Evolutionary conservation across 495 filamentous ascomycete species (phyloP).

Genomic region (Penicillium chermesinum): DNA sequence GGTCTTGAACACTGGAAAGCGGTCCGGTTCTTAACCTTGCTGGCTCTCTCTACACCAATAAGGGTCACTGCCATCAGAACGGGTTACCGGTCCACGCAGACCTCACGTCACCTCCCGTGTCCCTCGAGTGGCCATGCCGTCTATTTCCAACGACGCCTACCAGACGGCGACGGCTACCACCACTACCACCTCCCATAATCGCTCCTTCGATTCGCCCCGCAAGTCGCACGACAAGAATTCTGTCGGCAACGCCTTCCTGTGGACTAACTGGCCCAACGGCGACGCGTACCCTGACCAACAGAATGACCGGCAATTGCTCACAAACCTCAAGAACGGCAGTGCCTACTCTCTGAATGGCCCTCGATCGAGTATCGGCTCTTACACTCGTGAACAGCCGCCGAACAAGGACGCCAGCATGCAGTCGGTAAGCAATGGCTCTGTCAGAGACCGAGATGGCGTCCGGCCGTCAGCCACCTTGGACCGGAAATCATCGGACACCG

Average conservation of each 20-base stretch:
- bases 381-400: slow-evolving; percentile 43
- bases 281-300: slow-evolving; percentile 35
- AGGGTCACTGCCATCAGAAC: slow-evolving; percentile 21
- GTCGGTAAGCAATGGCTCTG: slow-evolving; percentile 44
- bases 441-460: slow-evolving; percentile 38
- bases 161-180: slow-evolving; percentile 23
- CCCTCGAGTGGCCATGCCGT: slow-evolving; percentile 30
- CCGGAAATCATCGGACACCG: slow-evolving; percentile 31
- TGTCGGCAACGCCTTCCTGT: slow-evolving; percentile 45
- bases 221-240: slow-evolving; percentile 43
- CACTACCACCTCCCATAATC: slow-evolving; percentile 32
- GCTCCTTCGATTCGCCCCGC: slow-evolving; percentile 35
- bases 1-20: slow-evolving; percentile 12
- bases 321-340: slow-evolving; percentile 39
- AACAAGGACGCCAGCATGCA: slow-evolving; percentile 51
- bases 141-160: slow-evolving; percentile 38
- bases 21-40: slow-evolving; percentile 19
- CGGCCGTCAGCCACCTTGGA: slow-evolving; percentile 36
- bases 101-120: slow-evolving; percentile 30
- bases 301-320: slow-evolving; percentile 33
- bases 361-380: slow-evolving; percentile 45
- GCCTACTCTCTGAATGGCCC: slow-evolving; percentile 44
- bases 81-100: slow-evolving; percentile 28
- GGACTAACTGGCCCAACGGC: slow-evolving; percentile 43
- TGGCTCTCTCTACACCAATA: slow-evolving; percentile 17